phyloP scores from a whole-genome alignment of 139 green algal genomes.

The Pseudopediastrum boryanum region DNA sequence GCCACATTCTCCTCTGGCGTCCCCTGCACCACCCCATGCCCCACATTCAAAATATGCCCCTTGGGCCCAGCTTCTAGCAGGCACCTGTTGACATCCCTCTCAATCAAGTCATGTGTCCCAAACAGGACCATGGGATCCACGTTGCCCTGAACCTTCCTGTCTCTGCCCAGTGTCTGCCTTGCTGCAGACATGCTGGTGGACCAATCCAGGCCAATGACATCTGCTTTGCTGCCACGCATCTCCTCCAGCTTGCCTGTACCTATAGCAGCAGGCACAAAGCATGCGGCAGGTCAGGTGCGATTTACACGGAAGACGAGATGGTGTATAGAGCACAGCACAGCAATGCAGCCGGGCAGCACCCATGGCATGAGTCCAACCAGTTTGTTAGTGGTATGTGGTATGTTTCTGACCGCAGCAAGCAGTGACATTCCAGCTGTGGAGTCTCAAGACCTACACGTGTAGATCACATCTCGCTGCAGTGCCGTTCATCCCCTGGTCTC shows the following conservation, averaged over 20 bases:
- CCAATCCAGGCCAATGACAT: constrained; percentile 97
- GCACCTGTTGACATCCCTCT: constrained; percentile 62
- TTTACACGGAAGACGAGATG: no score
- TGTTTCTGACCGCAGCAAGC: no score
- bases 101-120: constrained; percentile 63
- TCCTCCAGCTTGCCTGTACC: constrained; percentile 85
- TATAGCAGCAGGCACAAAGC: constrained; percentile 15
- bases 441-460: no score
- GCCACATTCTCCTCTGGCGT: constrained; percentile 92
- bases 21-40: constrained; percentile 87
- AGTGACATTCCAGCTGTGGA: no score
- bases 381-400: no score
- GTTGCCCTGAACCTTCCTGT: constrained; percentile 71
- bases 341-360: no score
- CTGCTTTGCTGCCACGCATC: constrained; percentile 61
- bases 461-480: no score
- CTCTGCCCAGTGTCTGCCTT: constrained; percentile 59
- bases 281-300: no score
- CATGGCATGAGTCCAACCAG: no score
- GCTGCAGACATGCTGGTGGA: constrained; percentile 76
- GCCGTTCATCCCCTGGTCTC: no score
- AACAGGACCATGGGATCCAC: constrained; percentile 97
- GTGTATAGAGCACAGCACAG: no score
- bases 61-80: constrained; percentile 63
- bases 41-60: constrained; percentile 95